Evolutionary conservation across 2,329 filamentous ascomycete genomes (phyloP).

Genomic region (Allantophomopsis lycopodina): DNA sequence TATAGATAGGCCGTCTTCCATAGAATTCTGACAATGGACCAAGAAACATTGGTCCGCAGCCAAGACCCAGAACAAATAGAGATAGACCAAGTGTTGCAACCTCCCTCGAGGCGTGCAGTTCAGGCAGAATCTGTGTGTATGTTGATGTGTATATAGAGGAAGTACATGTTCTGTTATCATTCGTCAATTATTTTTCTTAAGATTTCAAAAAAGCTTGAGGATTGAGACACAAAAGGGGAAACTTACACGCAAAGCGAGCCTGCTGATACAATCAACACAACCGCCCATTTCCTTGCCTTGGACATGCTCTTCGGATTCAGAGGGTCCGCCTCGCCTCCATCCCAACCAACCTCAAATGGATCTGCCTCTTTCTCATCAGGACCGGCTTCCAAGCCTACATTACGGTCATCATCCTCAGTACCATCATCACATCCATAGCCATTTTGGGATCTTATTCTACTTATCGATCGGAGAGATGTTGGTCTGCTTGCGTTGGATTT

Average conservation of each 20-base stretch:
- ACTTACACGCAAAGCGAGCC: constrained; percentile 77
- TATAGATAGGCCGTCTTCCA: constrained; percentile 69
- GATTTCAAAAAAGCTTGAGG: constrained; percentile 3
- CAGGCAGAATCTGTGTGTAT: constrained; percentile 60
- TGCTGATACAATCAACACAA: constrained; percentile 59
- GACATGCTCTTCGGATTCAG: constrained; percentile 59
- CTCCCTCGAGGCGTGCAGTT: constrained; percentile 58
- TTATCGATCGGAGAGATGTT: constrained; percentile 4
- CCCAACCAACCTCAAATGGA: constrained; percentile 60
- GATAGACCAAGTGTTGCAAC: constrained; percentile 72
- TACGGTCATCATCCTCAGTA: constrained; percentile 3
- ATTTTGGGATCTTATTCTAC: constrained; percentile 14
- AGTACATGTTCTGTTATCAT: constrained; percentile 51
- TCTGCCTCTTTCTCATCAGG: constrained; percentile 19
- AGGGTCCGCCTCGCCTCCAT: constrained; percentile 57
- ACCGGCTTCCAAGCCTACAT: constrained; percentile 9
- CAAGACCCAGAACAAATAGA: constrained; percentile 68
- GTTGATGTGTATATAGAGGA: constrained; percentile 84
- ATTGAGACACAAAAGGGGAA: constrained; percentile 2
- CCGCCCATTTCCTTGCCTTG: constrained; percentile 59
- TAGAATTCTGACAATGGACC: constrained; percentile 54
- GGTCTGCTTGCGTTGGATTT: background rate
- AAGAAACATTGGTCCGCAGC: constrained; percentile 39
- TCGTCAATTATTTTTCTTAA: background rate
- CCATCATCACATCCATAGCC: constrained; percentile 18